Percentiles rank a stretch among this genome's conserved stretches.
phyloP scores from a whole-genome alignment of 371 early-diverging fungal species.

The Batkoa obscura region DNA sequence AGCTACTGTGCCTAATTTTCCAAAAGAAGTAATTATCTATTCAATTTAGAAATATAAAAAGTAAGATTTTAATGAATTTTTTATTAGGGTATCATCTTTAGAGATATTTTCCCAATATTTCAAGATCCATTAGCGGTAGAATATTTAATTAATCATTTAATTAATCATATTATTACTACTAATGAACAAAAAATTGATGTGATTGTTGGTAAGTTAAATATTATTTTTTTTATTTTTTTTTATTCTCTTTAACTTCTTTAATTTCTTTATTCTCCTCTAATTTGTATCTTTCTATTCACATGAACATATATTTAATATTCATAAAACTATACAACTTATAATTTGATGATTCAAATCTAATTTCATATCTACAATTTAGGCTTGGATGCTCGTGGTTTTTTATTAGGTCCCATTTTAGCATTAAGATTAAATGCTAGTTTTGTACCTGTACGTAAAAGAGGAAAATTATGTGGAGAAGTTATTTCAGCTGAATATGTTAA shows the following conservation, averaged over 20 bases:
- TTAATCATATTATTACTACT: constrained; percentile 51
- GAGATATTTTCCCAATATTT: constrained; percentile 93
- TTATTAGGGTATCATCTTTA: constrained; percentile 62
- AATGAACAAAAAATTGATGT: constrained; percentile 61
- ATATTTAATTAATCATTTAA: constrained; percentile 68
- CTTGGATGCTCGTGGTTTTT: constrained; percentile 81
- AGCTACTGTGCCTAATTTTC: constrained; percentile 36
- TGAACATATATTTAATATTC: too few species aligned
- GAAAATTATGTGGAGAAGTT: constrained; percentile 80
- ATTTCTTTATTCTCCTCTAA: too few species aligned
- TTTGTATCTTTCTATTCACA: too few species aligned
- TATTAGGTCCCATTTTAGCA: constrained; percentile 78
- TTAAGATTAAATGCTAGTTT: constrained; percentile 74
- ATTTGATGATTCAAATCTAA: not conserved
- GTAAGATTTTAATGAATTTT: constrained; percentile 2
- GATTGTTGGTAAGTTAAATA: constrained; percentile 45
- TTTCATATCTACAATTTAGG: constrained; percentile 15
- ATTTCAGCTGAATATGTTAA: constrained; percentile 58
- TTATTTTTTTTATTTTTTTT: not conserved
- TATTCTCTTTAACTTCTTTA: too few species aligned
- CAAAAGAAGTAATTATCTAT: constrained; percentile 21
- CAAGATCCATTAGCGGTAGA: constrained; percentile 84
- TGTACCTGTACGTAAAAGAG: constrained; percentile 88
- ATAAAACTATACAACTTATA: too few species aligned
- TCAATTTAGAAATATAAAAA: not conserved